These are phyloP conservation scores for Penicillium roqueforti DNA, from an alignment of 495 filamentous ascomycete genomes.

Conservation along the genomic window DNA sequence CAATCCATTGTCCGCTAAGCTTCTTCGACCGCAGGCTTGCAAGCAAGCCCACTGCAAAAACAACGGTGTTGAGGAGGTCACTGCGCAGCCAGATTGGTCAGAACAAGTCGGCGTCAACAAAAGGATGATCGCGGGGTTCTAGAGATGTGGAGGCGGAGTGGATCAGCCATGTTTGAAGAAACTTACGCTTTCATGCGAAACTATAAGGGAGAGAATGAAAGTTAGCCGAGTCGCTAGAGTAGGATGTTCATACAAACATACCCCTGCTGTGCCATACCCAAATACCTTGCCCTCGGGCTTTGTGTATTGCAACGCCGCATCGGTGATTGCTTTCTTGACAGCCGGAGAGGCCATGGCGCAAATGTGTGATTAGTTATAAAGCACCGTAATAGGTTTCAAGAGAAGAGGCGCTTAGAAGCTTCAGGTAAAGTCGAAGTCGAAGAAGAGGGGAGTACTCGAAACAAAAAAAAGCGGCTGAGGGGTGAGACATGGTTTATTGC, in stretches of 20 bases:
- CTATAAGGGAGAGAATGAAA: slow-evolving; percentile 32
- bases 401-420: slow-evolving; percentile 4
- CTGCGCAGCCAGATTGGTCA: slow-evolving; percentile 30
- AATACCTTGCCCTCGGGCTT: slow-evolving; percentile 70
- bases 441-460: slow-evolving; percentile 13
- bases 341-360: slow-evolving; percentile 43
- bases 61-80: slow-evolving; percentile 73
- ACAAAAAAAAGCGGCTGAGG: slow-evolving; percentile 31
- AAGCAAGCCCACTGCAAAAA: slow-evolving; percentile 86
- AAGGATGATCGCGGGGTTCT: slow-evolving; percentile 32
- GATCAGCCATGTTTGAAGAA: slow-evolving; percentile 24
- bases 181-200: slow-evolving; percentile 79
- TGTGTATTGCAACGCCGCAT: slow-evolving; percentile 47
- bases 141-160: slow-evolving; percentile 34
- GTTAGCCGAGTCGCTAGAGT: slow-evolving; percentile 21
- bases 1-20: slow-evolving; percentile 82
- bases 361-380: slow-evolving; percentile 8
- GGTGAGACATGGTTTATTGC: slow-evolving; percentile 33
- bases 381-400: background rate
- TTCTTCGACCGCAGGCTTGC: slow-evolving; percentile 88
- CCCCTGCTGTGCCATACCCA: slow-evolving; percentile 92
- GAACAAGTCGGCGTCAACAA: slow-evolving; percentile 26
- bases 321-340: slow-evolving; percentile 42
- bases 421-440: slow-evolving; percentile 5
- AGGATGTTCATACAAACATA: slow-evolving; percentile 37